Percentiles rank a stretch among this genome's conserved stretches.
phyloP scores from a whole-genome alignment of 805 yeast genomes.

The Lachancea mirantina region DNA sequence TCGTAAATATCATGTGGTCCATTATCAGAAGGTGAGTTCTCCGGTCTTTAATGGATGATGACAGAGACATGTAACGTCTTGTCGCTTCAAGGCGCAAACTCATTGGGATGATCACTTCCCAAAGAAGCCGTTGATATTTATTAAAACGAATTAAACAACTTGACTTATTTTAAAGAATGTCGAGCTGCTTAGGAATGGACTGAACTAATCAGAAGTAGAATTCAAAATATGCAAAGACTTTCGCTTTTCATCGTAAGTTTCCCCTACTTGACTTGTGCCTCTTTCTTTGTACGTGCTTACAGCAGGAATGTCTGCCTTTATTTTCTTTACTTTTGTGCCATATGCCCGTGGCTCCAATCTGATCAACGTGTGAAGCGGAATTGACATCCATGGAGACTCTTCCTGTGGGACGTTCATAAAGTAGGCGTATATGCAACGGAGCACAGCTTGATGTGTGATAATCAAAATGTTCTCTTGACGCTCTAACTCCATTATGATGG shows the following conservation, averaged over 20 bases:
- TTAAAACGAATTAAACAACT: too few species aligned
- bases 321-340: constrained; percentile 77
- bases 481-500: constrained; percentile 96
- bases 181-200: too few species aligned
- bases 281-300: constrained; percentile 94
- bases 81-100: too few species aligned
- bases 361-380: constrained; percentile 91
- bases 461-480: constrained; percentile 93
- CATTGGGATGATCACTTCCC: too few species aligned
- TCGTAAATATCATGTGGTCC: too few species aligned
- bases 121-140: too few species aligned
- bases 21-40: too few species aligned
- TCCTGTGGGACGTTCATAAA: constrained; percentile 98
- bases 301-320: constrained; percentile 95
- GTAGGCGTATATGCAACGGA: constrained; percentile 93
- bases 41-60: too few species aligned
- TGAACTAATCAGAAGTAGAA: constrained; percentile 10
- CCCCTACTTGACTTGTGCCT: constrained; percentile 59
- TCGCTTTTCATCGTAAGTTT: constrained; percentile 16
- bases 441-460: constrained; percentile 95
- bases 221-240: constrained; percentile 18
- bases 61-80: too few species aligned
- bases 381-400: constrained; percentile 98
- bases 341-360: constrained; percentile 94
- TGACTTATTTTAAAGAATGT: too few species aligned